Percentiles rank a stretch among this genome's conserved stretches.
phyloP scores from a whole-genome alignment of 2,329 filamentous ascomycete genomes.

The Aureobasidium sp. region DNA sequence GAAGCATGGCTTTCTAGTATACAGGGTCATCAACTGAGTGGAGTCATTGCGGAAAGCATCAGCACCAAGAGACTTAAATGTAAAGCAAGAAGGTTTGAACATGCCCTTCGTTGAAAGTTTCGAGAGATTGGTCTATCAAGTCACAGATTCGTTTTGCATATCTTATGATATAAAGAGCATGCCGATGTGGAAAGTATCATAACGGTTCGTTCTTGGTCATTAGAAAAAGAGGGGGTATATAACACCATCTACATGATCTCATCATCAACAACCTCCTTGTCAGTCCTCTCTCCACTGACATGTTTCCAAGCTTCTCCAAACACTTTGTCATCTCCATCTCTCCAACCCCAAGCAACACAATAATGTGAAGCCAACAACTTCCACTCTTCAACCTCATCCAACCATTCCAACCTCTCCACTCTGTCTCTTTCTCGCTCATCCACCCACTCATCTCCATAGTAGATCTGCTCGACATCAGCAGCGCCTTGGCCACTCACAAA shows the following conservation, averaged over 20 bases:
- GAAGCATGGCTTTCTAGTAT: not conserved
- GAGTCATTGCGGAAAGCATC: no score
- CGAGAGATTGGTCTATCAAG: no score
- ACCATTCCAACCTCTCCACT: slow-evolving; percentile 70
- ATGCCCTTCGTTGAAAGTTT: no score
- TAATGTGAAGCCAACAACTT: slow-evolving; percentile 81
- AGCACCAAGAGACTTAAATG: no score
- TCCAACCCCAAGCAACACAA: slow-evolving; percentile 82
- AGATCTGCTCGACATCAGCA: slow-evolving; percentile 61
- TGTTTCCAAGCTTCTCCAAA: slow-evolving; percentile 15
- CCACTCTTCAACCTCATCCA: slow-evolving; percentile 97
- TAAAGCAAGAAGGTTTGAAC: no score
- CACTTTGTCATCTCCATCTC: slow-evolving; percentile 35
- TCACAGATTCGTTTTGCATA: no score
- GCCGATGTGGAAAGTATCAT: no score
- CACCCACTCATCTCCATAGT: slow-evolving; percentile 56
- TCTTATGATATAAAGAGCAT: no score
- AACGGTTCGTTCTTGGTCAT: not conserved
- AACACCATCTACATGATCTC: slow-evolving; percentile 1
- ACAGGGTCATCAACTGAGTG: no score
- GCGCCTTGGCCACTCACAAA: slow-evolving; percentile 53
- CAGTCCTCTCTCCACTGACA: slow-evolving; percentile 16
- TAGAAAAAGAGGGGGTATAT: not conserved
- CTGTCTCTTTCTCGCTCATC: slow-evolving; percentile 63
- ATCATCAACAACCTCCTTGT: slow-evolving; percentile 16